Base-by-base conservation (phyloP, 2,329 filamentous ascomycete species). In the Trichoderma lentiforme region DNA sequence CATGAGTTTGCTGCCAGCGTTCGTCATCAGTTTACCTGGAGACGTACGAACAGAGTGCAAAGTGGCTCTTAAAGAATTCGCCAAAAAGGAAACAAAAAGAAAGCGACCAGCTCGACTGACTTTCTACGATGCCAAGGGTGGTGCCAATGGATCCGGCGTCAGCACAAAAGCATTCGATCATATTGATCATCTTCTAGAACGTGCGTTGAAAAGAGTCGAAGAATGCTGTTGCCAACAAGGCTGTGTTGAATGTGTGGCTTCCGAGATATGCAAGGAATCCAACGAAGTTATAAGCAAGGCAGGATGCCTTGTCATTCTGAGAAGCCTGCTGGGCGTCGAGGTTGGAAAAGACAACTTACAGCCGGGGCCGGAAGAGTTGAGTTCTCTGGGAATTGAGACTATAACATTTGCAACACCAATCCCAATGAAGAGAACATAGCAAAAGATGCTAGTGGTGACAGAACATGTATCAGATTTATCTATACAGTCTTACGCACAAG, bases 21-120 rank as follows among this genome's bases (percentile, higher is more conserved):
- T 97, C 78, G 93, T 98, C 57, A 90, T 98, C 76, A 93, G 90
- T 75, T 91, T 95, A 84, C 94, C 95, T 0, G 95, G 94, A 30
- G 96, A 98, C 76, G 93, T 99, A 15, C 89, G 93, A 56, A 98
- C 96, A 0, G 96, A 98, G 82, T 98, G 96, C 82, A 98, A 98
- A 84, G 89, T 91, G 72, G 90, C 91, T 2, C 84, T 92, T 73
- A 98, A 98, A 80, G 95, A 98, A 81, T 94, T 98, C 74, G 90
- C 93, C 1, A 89, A 89, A 75, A 83, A 86, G 68, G 89, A 92
- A 77, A 90, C 89, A 0, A 83, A 84, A 32, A 88, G 95, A 34
- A 97, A 97, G 82, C 87, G 96, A 4, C 96, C 95, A 0, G 96
- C 94, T 0, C 86, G 96, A 1, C 82, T 99, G 62, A 97, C 94